These are phyloP conservation scores for Metschnikowia cerradonensis DNA, from an alignment of 805 yeast species.

Conservation along the genomic window DNA sequence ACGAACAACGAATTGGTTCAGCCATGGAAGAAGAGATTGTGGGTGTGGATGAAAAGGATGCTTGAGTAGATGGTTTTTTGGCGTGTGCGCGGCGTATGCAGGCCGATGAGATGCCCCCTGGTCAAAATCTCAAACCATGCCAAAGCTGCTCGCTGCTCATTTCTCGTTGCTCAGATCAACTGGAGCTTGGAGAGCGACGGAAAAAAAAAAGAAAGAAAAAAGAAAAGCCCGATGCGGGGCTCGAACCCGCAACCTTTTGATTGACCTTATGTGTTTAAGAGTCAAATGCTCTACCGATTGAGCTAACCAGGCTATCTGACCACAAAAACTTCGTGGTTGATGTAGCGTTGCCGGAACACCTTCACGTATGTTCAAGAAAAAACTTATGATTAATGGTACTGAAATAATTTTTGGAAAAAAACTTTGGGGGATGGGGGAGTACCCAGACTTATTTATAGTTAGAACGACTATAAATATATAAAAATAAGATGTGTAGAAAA, in stretches of 20 bases:
- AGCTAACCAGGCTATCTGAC: constrained; percentile 18
- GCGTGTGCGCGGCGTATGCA: constrained; percentile 7
- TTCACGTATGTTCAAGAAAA: no score
- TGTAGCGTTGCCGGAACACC: no score
- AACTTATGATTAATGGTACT: no score
- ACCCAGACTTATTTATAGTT: no score
- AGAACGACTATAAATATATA: no score
- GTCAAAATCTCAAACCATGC: no score
- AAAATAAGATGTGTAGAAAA: no score
- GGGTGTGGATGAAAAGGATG: not conserved
- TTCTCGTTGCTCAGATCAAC: no score
- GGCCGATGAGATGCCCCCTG: constrained; percentile 16
- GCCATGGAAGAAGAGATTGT: constrained; percentile 9
- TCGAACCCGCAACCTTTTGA: constrained; percentile 23
- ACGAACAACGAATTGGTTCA: constrained; percentile 17
- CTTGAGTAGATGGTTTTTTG: not conserved
- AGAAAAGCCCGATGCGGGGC: constrained; percentile 22
- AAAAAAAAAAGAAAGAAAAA: constrained; percentile 7
- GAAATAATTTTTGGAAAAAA: no score
- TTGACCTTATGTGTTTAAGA: constrained; percentile 19
- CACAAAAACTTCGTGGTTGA: no score
- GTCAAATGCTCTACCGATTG: constrained; percentile 23
- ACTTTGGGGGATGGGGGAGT: no score
- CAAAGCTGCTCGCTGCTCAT: no score
- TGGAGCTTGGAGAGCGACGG: not conserved